Evolutionary conservation across 164 flowering plant species (phyloP), one percentile per base, ranked within the genome.

Genomic region (Aristolochia fimbriata): DNA sequence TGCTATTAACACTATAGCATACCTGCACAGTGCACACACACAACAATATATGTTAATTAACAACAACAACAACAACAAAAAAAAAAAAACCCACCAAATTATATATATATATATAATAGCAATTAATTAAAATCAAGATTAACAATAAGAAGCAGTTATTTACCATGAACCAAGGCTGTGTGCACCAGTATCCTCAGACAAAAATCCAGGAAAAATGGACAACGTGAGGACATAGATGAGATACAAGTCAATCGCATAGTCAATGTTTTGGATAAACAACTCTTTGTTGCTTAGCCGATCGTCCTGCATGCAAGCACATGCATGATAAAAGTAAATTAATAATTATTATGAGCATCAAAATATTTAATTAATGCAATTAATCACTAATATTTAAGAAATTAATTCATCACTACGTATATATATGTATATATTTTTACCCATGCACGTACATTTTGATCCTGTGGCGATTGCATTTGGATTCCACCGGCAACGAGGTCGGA

Each of bases 401-500:
- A n/a, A n/a, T n/a, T n/a, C n/a, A n/a, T n/a, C n/a, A n/a, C n/a
- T n/a, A n/a, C n/a, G n/a, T n/a, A n/a, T n/a, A n/a, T n/a, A n/a
- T n/a, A n/a, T n/a, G n/a, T n/a, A n/a, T n/a, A n/a, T n/a, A n/a
- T n/a, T n/a, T n/a, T n/a, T n/a, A n/a, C n/a, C n/a, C n/a, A n/a
- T n/a, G n/a, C n/a, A n/a, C n/a, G n/a, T n/a, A n/a, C n/a, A n/a
- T n/a, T n/a, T n/a, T n/a, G n/a, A n/a, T n/a, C 27, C 16, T 55
- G 63, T 27, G 64, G 51, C 56, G 71, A 43, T 51, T 75, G 71
- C 62, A 83, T 72, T 25, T 75, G 71, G 63, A 83, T 72, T 25
- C 94, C 96, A 57, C 70, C 83, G 43, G 88, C 94, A 53, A 79
- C 86, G 65, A 87, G 92, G 62, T 89, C 94, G 55, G 83, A 83